Base-by-base conservation (phyloP, 2,329 filamentous ascomycete species). In the Diatrype stigma region DNA sequence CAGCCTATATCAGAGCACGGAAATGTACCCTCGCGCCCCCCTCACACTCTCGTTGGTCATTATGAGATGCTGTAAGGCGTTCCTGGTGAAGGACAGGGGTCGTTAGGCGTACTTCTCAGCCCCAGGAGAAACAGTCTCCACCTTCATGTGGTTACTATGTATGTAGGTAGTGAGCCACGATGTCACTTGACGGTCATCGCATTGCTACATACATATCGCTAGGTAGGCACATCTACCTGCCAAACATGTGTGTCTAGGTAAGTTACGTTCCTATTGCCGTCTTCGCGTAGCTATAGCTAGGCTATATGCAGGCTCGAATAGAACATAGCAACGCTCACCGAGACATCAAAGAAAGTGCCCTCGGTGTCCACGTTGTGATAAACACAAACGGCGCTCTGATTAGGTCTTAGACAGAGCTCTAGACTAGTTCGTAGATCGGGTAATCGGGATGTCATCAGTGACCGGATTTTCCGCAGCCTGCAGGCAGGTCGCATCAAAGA, bases 51-150 rank as follows among this genome's bases (percentile, higher is more conserved):
- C 19, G 14, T n/a, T 44, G 21, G 22, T 23, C 11, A 17, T 44
- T 11, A 22, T 17, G 12, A 37, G n/a, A 17, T 37, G 34, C 58
- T 34, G 60, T 46, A 34, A 63, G 48, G 34, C 57, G 54, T 22
- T 51, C 44, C 30, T 49, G 48, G 28, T 46, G 26, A 10, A 8
- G 26, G 23, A 32, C 47, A 44, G 46, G 40, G 42, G 34, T 44
- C 17, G 47, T 12, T 54, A 48, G 37, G 55, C 47, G 45, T 55
- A 51, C 38, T 65, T 63, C 38, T 58, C 60, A 52, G 64, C 63
- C 19, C 57, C 54, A 44, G 57, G 11, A n/a, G 40, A 14, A 44
- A 23, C 7, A 22, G 11, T 44, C 40, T 19, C 40, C 40, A 44
- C 40, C 26, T 44, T n/a, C n/a, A n/a, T n/a, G n/a, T n/a, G n/a